Percentiles rank a stretch among this genome's conserved stretches.
These are phyloP conservation scores for Penicillium crustosum DNA, from an alignment of 2,329 filamentous ascomycete genomes.

Conservation along the genomic window DNA sequence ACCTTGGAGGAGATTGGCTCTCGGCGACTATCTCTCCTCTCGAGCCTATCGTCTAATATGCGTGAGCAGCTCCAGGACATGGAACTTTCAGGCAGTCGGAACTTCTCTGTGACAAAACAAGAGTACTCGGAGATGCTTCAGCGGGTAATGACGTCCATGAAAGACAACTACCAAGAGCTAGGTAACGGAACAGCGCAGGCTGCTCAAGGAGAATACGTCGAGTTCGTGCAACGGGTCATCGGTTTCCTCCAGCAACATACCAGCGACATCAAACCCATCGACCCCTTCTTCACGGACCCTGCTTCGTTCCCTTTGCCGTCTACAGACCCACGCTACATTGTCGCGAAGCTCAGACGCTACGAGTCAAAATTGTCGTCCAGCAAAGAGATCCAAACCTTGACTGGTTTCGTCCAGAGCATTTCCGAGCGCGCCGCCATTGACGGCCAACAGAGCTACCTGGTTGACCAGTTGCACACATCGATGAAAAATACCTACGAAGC, in stretches of 20 bases:
- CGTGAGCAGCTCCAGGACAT: constrained; percentile 48
- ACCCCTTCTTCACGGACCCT: constrained; percentile 62
- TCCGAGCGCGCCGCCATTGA: constrained; percentile 60
- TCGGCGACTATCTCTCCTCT: constrained; percentile 57
- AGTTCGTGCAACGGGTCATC: constrained; percentile 62
- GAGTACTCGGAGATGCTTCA: constrained; percentile 55
- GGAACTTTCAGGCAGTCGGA: constrained; percentile 32
- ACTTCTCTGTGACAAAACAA: constrained; percentile 39
- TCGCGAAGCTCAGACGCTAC: constrained; percentile 61
- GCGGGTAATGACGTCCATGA: constrained; percentile 62
- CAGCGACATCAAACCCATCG: constrained; percentile 54
- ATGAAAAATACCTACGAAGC: constrained; percentile 48
- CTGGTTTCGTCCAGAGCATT: constrained; percentile 60
- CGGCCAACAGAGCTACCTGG: constrained; percentile 57
- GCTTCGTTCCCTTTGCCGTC: constrained; percentile 60
- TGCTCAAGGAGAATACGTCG: constrained; percentile 56
- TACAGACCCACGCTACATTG: constrained; percentile 62
- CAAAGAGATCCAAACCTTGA: constrained; percentile 55
- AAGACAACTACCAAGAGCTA: constrained; percentile 59
- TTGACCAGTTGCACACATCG: constrained; percentile 54
- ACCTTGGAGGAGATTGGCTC: constrained; percentile 54
- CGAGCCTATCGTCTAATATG: constrained; percentile 60
- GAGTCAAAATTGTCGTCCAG: constrained; percentile 52
- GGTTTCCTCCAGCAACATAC: constrained; percentile 62
- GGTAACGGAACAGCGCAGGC: constrained; percentile 33